Conservation (phyloP, 2,329 filamentous ascomycete genomes). For the Xenoacremonium recifei region DNA sequence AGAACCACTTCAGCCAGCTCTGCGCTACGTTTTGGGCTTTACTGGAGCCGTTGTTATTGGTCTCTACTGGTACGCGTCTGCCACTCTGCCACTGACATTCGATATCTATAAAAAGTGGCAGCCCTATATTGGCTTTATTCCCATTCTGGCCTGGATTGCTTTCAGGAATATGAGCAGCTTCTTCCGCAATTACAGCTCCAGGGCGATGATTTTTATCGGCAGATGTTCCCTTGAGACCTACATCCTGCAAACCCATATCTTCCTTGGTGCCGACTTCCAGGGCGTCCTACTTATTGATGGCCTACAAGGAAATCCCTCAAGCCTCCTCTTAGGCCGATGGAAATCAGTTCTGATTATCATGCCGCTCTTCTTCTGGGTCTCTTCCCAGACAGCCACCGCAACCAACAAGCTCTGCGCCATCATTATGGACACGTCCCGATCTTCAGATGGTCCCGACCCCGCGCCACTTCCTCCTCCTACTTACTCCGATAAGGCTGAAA, state of each 20-base stretch:
- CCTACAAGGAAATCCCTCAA: neutral
- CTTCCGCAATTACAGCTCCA: slow-evolving; percentile 28
- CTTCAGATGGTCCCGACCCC: neutral
- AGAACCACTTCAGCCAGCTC: neutral
- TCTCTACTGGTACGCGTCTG: neutral
- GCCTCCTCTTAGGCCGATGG: neutral
- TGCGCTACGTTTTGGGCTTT: neutral
- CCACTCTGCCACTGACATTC: neutral
- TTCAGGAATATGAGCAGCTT: slow-evolving; percentile 44
- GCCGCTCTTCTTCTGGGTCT: neutral
- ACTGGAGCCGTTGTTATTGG: neutral
- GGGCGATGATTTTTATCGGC: slow-evolving; percentile 51
- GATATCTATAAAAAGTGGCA: neutral
- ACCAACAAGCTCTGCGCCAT: neutral
- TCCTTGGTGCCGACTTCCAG: slow-evolving; percentile 57
- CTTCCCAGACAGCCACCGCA: neutral
- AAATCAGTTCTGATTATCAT: neutral
- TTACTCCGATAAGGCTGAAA: neutral
- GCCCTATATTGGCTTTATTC: slow-evolving; percentile 52
- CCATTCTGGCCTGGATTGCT: slow-evolving; percentile 50
- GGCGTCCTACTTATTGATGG: slow-evolving; percentile 31
- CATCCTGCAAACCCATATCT: slow-evolving; percentile 60
- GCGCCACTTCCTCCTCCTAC: neutral
- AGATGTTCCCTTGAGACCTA: slow-evolving; percentile 58
- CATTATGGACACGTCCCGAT: neutral